Base-by-base conservation (phyloP, 768 basidiomycete genomes). In the Hysterangium stoloniferum region DNA sequence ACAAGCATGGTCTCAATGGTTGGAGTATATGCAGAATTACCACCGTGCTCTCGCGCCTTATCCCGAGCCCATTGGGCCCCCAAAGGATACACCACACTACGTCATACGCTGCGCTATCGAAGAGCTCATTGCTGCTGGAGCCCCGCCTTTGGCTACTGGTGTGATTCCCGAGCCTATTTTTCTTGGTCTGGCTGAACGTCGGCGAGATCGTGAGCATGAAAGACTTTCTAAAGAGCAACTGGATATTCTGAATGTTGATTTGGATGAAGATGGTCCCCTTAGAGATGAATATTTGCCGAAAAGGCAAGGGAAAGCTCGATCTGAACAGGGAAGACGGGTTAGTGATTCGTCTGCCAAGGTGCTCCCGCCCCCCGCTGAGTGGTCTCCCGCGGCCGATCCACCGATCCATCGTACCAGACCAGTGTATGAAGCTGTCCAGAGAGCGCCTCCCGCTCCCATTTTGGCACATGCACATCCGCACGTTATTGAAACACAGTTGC, bases 181-280 rank as follows among this genome's bases (percentile, higher is more conserved):
- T 63, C 66, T 87, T 32, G 82, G 84, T 15, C 59, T 87, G 28
- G 85, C 86, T 44, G 80, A 83, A 48, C 74, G 81, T 48, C 74
- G 62, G 57, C 63, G 58, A 11, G 66, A 72, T 20, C 45, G 43
- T 13, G 31, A 34, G 31, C 31, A 20, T 6, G 52, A 48, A 38
- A 17, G 38, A n/a, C 17, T 36, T 13, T 25, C 52, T 17, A 35
- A 29, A 27, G 38, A 40, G 0, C 43, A 47, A 6, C 52, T 56
- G 19, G 80, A 83, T 52, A 70, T 74, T 3, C 63, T 79, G 34
- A 86, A 88, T 59, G 85, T 90, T 46, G 81, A 90, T 65, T 70
- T 90, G 36, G 87, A 90, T 57, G 82, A 86, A 62, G 86, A 88
- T 59, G 87, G 87, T 2, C 87, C 87, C 29, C 71, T 90, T 44